phyloP scores from a whole-genome alignment of 106 monocot genomes.

The Allium cepa region DNA sequence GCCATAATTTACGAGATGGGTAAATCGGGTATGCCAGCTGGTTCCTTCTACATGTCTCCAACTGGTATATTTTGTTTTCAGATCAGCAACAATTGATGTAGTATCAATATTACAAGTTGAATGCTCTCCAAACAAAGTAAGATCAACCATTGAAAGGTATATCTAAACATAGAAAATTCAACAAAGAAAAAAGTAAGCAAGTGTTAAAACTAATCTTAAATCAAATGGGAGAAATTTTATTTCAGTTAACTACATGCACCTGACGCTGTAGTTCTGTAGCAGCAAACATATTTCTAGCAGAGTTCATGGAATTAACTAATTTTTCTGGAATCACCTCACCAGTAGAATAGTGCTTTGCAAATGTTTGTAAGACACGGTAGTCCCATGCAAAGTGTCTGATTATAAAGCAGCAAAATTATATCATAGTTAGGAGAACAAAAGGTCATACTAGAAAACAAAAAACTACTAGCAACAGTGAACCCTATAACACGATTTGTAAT shows the following conservation, averaged over 20 bases:
- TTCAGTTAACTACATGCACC: slow-evolving; percentile 20
- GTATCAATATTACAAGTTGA: slow-evolving; percentile 27
- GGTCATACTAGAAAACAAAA: background rate
- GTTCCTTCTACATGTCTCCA: slow-evolving; percentile 88
- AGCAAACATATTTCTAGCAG: slow-evolving; percentile 75
- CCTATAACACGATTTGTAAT: background rate
- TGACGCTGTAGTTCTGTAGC: slow-evolving; percentile 88
- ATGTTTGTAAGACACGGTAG: slow-evolving; percentile 70
- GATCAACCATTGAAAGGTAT: slow-evolving; percentile 66
- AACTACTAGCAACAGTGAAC: background rate
- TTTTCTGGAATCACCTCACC: slow-evolving; percentile 84
- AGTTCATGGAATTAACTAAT: slow-evolving; percentile 72
- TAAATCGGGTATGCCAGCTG: slow-evolving; percentile 86
- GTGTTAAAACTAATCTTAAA: background rate
- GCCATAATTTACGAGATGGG: slow-evolving; percentile 84
- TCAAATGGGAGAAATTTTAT: background rate
- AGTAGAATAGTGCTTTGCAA: slow-evolving; percentile 70
- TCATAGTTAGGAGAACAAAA: too few species aligned
- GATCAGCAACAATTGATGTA: slow-evolving; percentile 41
- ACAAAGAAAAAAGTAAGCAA: background rate
- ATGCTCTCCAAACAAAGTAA: slow-evolving; percentile 69
- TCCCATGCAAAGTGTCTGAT: slow-evolving; percentile 94
- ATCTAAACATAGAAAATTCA: slow-evolving; percentile 38
- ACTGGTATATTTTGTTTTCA: slow-evolving; percentile 54
- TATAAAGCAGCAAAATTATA: too few species aligned